These are phyloP conservation scores for Pseudevernia furfuracea DNA, from an alignment of 495 filamentous ascomycete species.

Conservation along the genomic window DNA sequence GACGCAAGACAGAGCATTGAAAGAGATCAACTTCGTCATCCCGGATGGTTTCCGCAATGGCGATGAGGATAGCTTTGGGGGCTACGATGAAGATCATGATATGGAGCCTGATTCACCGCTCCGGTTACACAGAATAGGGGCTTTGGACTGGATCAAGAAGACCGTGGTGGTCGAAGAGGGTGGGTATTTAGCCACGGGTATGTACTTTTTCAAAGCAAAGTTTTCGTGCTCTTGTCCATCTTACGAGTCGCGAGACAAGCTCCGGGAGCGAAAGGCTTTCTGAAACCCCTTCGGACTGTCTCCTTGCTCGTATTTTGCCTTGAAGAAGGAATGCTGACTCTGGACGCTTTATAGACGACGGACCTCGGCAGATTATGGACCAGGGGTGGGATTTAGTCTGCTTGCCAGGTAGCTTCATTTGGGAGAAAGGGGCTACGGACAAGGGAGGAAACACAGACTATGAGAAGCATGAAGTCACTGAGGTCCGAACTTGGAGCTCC, in stretches of 20 bases:
- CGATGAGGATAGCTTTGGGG: slow-evolving; percentile 22
- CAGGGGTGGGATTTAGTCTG: slow-evolving; percentile 23
- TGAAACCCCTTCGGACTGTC: too few species aligned
- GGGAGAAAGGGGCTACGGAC: slow-evolving; percentile 21
- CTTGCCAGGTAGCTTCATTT: slow-evolving; percentile 25
- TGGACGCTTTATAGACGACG: too few species aligned
- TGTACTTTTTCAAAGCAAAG: too few species aligned
- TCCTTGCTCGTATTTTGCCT: too few species aligned
- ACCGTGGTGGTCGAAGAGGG: slow-evolving; percentile 22
- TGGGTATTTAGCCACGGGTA: slow-evolving; percentile 22
- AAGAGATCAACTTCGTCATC: slow-evolving; percentile 25
- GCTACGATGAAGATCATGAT: slow-evolving; percentile 24
- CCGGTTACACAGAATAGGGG: slow-evolving; percentile 16
- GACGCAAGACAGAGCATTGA: slow-evolving; percentile 18
- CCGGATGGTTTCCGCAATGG: slow-evolving; percentile 23
- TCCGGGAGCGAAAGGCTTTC: too few species aligned
- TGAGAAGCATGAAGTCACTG: slow-evolving; percentile 21
- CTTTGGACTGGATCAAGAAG: slow-evolving; percentile 24
- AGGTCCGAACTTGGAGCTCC: slow-evolving; percentile 20
- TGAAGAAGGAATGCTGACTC: too few species aligned
- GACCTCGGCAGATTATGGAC: slow-evolving; percentile 21
- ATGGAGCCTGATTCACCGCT: slow-evolving; percentile 19
- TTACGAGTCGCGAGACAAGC: too few species aligned
- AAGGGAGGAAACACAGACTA: slow-evolving; percentile 24
- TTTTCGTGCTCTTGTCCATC: too few species aligned